Conservation (phyloP, 352 stramenopile genomes). For the Phytophthora citricola region DNA sequence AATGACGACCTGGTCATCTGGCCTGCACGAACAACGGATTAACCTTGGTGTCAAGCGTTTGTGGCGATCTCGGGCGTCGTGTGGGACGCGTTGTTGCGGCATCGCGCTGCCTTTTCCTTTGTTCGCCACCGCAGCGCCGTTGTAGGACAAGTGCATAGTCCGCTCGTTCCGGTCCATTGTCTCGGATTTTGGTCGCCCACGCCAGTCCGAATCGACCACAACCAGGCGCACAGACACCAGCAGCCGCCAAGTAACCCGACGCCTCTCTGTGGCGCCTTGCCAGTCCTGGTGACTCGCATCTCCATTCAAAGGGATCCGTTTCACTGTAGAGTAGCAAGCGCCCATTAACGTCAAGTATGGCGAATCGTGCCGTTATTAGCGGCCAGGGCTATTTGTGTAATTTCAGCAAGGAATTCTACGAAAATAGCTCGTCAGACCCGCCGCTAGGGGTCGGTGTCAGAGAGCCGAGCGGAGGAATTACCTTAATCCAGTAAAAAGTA, state of each 20-base stretch:
- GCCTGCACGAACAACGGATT: constrained; percentile 16
- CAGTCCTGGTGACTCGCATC: no score
- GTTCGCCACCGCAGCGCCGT: constrained; percentile 1
- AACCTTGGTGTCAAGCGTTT: constrained; percentile 11
- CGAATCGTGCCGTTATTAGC: constrained; percentile 11
- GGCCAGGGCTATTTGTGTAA: constrained; percentile 18
- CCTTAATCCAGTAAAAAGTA: no score
- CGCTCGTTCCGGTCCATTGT: constrained; percentile 1
- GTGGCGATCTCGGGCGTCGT: constrained; percentile 11
- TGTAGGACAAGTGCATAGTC: constrained; percentile 24
- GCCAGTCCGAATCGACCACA: constrained; percentile 3
- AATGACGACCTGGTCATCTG: constrained; percentile 19
- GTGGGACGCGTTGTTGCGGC: constrained; percentile 12
- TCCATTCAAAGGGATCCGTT: no score
- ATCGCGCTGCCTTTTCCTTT: constrained; percentile 29
- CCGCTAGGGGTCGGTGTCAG: constrained; percentile 12
- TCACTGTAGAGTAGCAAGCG: neutral
- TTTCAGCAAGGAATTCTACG: neutral
- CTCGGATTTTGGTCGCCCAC: constrained; percentile 20
- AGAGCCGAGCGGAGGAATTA: constrained; percentile 1
- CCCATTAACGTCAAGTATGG: no score
- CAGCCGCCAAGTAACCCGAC: no score
- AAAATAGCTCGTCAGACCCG: constrained; percentile 26
- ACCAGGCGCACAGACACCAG: no score
- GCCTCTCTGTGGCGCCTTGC: no score